phyloP scores from a whole-genome alignment of 2,329 filamentous ascomycete genomes.

The Nigrospora osmanthi region DNA sequence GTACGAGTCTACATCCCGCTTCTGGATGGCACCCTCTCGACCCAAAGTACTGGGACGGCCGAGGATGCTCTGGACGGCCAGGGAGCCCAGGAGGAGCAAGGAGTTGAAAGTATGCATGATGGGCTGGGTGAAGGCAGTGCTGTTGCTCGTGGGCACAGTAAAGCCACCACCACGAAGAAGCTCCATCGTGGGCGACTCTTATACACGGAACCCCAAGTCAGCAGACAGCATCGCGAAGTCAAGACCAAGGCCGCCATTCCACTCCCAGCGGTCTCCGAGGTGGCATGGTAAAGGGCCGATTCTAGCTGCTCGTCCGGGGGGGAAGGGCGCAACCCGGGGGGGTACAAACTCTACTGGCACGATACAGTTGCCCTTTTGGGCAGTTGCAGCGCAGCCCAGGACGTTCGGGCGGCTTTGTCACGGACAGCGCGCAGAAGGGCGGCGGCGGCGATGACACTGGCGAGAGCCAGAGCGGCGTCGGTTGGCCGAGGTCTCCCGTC shows the following conservation, averaged over 20 bases:
- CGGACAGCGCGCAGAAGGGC: no score
- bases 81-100: slow-evolving; percentile 40
- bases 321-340: not conserved
- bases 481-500: no score
- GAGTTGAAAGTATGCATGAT: slow-evolving; percentile 44
- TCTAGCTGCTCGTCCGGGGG: not conserved
- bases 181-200: slow-evolving; percentile 16
- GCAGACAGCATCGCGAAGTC: slow-evolving; percentile 6
- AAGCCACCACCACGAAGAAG: slow-evolving; percentile 8
- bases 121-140: slow-evolving; percentile 22
- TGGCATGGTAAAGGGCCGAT: slow-evolving; percentile 5
- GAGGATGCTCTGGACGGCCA: slow-evolving; percentile 42
- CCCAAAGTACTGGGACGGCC: slow-evolving; percentile 31
- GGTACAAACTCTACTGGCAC: no score
- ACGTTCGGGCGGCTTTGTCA: no score
- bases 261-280: no score
- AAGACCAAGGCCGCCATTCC: no score
- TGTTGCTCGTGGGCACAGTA: slow-evolving; percentile 12
- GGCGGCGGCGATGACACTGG: no score
- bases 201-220: slow-evolving; percentile 10
- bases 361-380: no score
- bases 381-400: no score
- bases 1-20: slow-evolving; percentile 43
- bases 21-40: slow-evolving; percentile 29
- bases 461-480: no score